phyloP scores from a whole-genome alignment of 192 early-diverging fungal species.

The Linnemannia hyalina region DNA sequence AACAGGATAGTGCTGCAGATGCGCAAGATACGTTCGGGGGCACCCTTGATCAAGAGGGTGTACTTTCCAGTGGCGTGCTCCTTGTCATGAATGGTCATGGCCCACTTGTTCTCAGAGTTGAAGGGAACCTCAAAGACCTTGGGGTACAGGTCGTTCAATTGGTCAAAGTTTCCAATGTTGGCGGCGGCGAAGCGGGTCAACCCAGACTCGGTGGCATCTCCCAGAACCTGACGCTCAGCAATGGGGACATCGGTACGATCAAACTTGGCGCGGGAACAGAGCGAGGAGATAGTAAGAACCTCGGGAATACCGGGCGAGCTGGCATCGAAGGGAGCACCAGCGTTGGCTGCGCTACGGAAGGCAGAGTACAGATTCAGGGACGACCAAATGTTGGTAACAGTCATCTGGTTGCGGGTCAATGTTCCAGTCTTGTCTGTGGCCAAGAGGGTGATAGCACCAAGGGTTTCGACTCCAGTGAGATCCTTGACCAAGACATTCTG shows the following conservation, averaged over 20 bases:
- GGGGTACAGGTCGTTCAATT: constrained; percentile 73
- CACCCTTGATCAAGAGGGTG: constrained; percentile 93
- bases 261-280: constrained; percentile 93
- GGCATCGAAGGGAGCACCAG: constrained; percentile 62
- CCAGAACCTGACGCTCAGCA: constrained; percentile 82
- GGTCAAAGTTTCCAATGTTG: constrained; percentile 83
- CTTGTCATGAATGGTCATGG: constrained; percentile 90
- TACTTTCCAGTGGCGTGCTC: constrained; percentile 73
- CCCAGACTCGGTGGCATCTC: constrained; percentile 96
- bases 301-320: constrained; percentile 77
- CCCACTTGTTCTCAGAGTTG: constrained; percentile 97
- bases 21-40: constrained; percentile 91
- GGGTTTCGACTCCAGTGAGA: constrained; percentile 95
- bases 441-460: constrained; percentile 95
- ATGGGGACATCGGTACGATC: constrained; percentile 91
- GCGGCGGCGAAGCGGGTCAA: constrained; percentile 85
- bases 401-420: constrained; percentile 97
- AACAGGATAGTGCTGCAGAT: constrained; percentile 84
- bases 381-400: constrained; percentile 92
- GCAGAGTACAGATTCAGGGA: constrained; percentile 74
- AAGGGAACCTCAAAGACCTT: constrained; percentile 97
- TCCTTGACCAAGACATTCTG: constrained; percentile 96
- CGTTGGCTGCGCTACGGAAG: constrained; percentile 57
- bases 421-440: constrained; percentile 99
- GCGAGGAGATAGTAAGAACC: constrained; percentile 81